phyloP scores from a whole-genome alignment of 2,329 filamentous ascomycete species.

The Metarhizium humberi region DNA sequence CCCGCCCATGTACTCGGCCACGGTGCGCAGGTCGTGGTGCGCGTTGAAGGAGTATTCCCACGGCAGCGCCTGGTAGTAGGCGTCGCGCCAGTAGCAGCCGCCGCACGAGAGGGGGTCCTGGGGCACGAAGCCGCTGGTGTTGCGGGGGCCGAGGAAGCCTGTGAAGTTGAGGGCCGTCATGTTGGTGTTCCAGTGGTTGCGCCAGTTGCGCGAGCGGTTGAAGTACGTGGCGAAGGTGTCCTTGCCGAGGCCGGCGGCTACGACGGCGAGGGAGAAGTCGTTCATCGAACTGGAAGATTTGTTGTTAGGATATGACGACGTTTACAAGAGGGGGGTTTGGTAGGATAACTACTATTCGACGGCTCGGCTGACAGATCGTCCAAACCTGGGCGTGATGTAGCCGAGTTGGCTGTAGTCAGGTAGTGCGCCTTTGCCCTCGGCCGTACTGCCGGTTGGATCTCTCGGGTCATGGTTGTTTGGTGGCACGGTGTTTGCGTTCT shows the following conservation, averaged over 20 bases:
- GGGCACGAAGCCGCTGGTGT: slow-evolving; percentile 34
- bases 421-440: no score
- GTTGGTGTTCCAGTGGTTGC: slow-evolving; percentile 59
- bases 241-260: slow-evolving; percentile 26
- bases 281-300: no score
- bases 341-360: no score
- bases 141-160: slow-evolving; percentile 57
- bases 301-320: no score
- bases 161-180: slow-evolving; percentile 49
- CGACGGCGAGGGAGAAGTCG: no score
- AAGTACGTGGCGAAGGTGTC: slow-evolving; percentile 50
- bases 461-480: no score
- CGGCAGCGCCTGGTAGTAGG: slow-evolving; percentile 48
- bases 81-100: slow-evolving; percentile 57
- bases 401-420: no score
- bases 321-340: no score
- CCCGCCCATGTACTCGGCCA: slow-evolving; percentile 27
- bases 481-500: no score
- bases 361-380: no score
- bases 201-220: slow-evolving; percentile 56
- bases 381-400: no score
- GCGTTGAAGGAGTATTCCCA: slow-evolving; percentile 61
- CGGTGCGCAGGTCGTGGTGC: slow-evolving; percentile 52
- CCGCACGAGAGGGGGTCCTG: slow-evolving; percentile 51
- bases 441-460: no score